Percentiles rank a stretch among this genome's conserved stretches.
Conservation (phyloP, 306 rosid genomes). For the Hippophae tibetana region DNA sequence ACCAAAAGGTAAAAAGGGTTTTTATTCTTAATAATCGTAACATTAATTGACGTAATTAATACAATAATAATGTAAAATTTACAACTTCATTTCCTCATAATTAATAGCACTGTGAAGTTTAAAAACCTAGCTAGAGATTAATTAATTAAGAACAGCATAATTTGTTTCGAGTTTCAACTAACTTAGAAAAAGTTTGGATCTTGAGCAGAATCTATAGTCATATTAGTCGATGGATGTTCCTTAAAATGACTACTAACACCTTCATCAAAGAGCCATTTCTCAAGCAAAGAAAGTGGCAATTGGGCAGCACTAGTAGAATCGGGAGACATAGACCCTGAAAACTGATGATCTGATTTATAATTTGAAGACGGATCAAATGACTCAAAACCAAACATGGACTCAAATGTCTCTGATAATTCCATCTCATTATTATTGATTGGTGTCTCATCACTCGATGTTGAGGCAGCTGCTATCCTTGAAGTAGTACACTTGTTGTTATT, state of each 20-base stretch:
- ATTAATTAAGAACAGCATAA: too few species aligned
- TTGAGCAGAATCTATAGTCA: conserved; percentile 15
- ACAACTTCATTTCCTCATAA: too few species aligned
- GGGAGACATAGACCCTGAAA: conserved; percentile 45
- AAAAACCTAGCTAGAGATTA: too few species aligned
- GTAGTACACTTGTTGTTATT: too few species aligned
- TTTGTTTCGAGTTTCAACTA: too few species aligned
- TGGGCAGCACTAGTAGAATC: conserved; percentile 10
- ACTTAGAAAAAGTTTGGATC: conserved; percentile 27
- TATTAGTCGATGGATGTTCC: conserved; percentile 21
- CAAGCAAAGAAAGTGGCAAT: conserved; percentile 55
- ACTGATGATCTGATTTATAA: conserved; percentile 40
- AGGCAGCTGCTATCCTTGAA: neutral
- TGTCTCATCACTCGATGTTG: conserved; percentile 57
- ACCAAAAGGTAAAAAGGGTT: too few species aligned
- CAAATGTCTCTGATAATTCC: conserved; percentile 34
- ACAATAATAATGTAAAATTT: too few species aligned
- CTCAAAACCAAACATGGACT: conserved; percentile 46
- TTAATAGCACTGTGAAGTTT: too few species aligned
- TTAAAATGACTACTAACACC: conserved; percentile 32
- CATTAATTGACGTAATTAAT: too few species aligned
- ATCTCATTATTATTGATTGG: conserved; percentile 4
- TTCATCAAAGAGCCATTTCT: conserved; percentile 85
- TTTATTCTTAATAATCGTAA: too few species aligned
- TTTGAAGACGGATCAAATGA: conserved; percentile 39